Base-by-base conservation (phyloP, 2,329 filamentous ascomycete genomes). In the Calonectria leucothoes region DNA sequence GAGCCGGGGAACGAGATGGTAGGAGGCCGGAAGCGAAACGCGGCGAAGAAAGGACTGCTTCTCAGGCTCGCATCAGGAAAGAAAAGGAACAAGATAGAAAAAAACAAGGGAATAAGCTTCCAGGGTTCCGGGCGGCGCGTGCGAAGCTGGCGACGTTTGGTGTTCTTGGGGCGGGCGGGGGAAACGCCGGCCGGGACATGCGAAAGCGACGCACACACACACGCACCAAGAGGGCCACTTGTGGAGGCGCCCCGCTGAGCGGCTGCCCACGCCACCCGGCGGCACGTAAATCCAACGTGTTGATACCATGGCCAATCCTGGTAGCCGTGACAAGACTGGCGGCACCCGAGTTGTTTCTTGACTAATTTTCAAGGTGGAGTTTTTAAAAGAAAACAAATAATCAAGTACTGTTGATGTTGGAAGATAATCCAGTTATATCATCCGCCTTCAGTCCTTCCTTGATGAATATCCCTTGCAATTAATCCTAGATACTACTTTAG, bases 111-210 rank as follows among this genome's bases (percentile, higher is more conserved):
- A 69, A 59, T 48, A 42, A 67, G 70, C 33, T 37, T 66, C 48
- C 27, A 59, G 39, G 48, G 52, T 39, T 66, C 66, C 52, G 69
- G 27, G 31, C 42, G 20, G 49, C 69, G 69, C 39, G 63, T 61
- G 63, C 39, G 65, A 71, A 72, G 65, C 48, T 57, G 70, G 37
- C 31, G 55, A 69, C 29, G 68, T 75, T 61, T 72, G 65, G 70
- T 65, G 68, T 70, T 72, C 57, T 75, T 57, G 33, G 55, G 33
- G 55, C 55, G 68, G 69, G 77, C 73, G 77, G 75, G 77, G 75
- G 76, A 77, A 72, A 64, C 65, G 72, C 71, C 68, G 76, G 74
- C 35, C 70, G 72, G 74, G 31, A 69, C 66, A 74, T 71, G 66
- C 57, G 69, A 69, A 42, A 55, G 51, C 51, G 63, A 71, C n/a